Evolutionary conservation across 768 basidiomycete species (phyloP).

Genomic region (Phanerochaete carnosa): DNA sequence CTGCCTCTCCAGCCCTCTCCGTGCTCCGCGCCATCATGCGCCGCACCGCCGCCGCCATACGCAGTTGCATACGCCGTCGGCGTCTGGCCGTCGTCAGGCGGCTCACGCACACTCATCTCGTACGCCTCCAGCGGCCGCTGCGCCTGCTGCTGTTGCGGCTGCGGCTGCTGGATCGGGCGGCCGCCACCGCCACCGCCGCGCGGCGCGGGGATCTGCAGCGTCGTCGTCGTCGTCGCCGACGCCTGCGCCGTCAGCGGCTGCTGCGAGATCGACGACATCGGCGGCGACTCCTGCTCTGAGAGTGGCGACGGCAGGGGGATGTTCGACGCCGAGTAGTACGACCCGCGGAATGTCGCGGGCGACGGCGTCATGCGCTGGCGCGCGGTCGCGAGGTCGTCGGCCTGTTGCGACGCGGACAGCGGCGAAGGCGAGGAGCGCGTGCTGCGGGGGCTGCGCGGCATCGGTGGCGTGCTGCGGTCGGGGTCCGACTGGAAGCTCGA

Average conservation of each 20-base stretch:
- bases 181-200: too few species aligned
- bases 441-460: slow-evolving; percentile 15
- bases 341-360: slow-evolving; percentile 25
- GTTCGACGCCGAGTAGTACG: slow-evolving; percentile 58
- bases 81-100: slow-evolving; percentile 14
- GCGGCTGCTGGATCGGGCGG: slow-evolving; percentile 7
- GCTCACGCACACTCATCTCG: slow-evolving; percentile 37
- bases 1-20: slow-evolving; percentile 13
- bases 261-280: slow-evolving; percentile 23
- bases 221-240: slow-evolving; percentile 4
- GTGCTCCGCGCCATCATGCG: slow-evolving; percentile 6
- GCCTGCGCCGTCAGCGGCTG: slow-evolving; percentile 9
- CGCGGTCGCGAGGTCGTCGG: slow-evolving; percentile 1
- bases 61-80: slow-evolving; percentile 11
- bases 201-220: slow-evolving; percentile 17
- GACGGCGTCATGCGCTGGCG: slow-evolving; percentile 12
- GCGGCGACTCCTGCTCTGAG: slow-evolving; percentile 33
- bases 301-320: slow-evolving; percentile 56
- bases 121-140: slow-evolving; percentile 25
- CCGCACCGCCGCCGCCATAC: slow-evolving; percentile 9
- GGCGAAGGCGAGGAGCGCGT: not conserved
- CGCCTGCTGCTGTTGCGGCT: slow-evolving; percentile 9
- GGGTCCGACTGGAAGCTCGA: slow-evolving; percentile 26
- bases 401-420: slow-evolving; percentile 7
- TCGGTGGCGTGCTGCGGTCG: slow-evolving; percentile 1